Evolutionary conservation across 2,329 filamentous ascomycete genomes (phyloP), one percentile per base, ranked within the genome.

Genomic region (Lachnellula occidentalis): DNA sequence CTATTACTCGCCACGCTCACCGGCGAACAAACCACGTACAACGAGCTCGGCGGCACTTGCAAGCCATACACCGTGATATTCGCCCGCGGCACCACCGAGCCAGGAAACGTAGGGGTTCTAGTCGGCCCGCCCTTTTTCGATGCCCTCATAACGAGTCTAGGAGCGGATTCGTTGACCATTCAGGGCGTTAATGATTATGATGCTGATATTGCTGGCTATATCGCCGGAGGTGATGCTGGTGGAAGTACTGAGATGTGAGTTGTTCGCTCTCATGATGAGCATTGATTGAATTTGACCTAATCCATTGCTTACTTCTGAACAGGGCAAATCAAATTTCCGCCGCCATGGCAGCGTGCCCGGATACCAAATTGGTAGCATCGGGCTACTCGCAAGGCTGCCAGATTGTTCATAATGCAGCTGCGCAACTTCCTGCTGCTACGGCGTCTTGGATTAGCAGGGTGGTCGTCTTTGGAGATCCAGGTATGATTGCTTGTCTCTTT

Each of bases 1-100:
- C 12, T 39, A 1, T 42, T 62, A 34, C 36, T 68, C 21, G 61
- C 60, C 3, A 17, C 42, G 3, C 17, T 65, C 2, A 61, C 61
- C 9, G 62, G 61, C 5, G 50, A 62, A 39, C 54, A 60, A 48
- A 60, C 54, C 0, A 67, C 64, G 1, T 66, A 65, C 47, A 68
- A 68, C 39, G 47, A 65, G 36, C 51, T 66, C 15, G 53, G 56
- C 0, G 48, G 53, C 15, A 19, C 55, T 22, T 68, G 66, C 39
- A 66, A 48, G n/a, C 24, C 54, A 9, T 67, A 68, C 41, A 72
- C 76, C 24, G 74, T 78, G 48, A 73, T 78, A 46, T 78, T 74
- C 58, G 75, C 76, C 9, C 72, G 76, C 45, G 76, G 74, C 22
- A 77, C 75, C 12, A 74, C 71, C 14, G 76, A 79, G 58, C 60